phyloP scores from a whole-genome alignment of 139 green algal genomes.

The Spirogloea muscicola region DNA sequence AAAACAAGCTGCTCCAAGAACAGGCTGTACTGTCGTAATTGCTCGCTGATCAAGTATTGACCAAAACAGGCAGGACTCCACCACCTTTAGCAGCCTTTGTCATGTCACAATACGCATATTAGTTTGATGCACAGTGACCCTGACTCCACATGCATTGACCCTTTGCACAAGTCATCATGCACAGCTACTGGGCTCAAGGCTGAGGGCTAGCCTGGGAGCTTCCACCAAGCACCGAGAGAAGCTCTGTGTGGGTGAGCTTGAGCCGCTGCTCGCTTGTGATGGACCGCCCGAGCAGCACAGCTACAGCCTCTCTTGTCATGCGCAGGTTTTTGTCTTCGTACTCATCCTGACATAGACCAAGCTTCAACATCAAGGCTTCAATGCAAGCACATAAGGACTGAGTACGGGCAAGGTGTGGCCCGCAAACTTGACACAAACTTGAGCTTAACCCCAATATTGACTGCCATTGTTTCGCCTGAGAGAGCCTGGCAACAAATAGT shows the following conservation, averaged over 20 bases:
- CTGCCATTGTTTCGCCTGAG: background rate
- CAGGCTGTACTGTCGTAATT: no score
- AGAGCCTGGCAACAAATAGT: background rate
- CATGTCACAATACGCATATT: background rate
- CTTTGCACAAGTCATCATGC: background rate
- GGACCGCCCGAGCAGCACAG: background rate
- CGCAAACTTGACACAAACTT: background rate
- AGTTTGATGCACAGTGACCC: background rate
- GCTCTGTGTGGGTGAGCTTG: slow-evolving; percentile 18
- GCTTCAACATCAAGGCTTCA: background rate
- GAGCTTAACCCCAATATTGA: background rate
- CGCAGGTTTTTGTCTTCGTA: slow-evolving; percentile 12
- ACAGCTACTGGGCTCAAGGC: background rate
- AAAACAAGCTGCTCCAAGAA: no score
- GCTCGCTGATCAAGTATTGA: no score
- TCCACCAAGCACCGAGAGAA: slow-evolving; percentile 11
- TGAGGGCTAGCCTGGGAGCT: background rate
- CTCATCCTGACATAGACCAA: slow-evolving; percentile 1
- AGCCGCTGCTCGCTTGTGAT: slow-evolving; percentile 11
- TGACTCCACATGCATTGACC: background rate
- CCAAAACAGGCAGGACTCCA: background rate
- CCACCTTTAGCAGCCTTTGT: background rate
- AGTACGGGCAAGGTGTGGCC: background rate
- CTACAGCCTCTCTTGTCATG: slow-evolving; percentile 12
- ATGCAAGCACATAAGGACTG: background rate